These are phyloP conservation scores for Pyrenophora seminiperda DNA, from an alignment of 2,329 filamentous ascomycete genomes.

Conservation along the genomic window DNA sequence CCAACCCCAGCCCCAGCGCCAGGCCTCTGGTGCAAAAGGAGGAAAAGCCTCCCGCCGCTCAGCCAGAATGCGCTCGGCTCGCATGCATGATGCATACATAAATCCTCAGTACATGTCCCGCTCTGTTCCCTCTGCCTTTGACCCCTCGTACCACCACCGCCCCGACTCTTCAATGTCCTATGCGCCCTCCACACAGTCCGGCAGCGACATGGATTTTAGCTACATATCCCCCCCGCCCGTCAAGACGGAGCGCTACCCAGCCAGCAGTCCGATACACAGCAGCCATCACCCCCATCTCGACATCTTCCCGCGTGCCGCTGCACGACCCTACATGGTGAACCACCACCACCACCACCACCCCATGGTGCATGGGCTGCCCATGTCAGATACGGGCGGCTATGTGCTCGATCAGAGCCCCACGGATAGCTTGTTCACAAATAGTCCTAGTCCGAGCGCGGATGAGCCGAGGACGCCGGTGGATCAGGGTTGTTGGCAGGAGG, in stretches of 20 bases:
- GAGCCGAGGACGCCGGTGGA: slow-evolving; percentile 31
- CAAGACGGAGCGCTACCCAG: slow-evolving; percentile 10
- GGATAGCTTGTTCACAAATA: slow-evolving; percentile 32
- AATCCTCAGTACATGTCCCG: slow-evolving; percentile 29
- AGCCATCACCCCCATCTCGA: slow-evolving; percentile 6
- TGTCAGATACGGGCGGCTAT: slow-evolving; percentile 20
- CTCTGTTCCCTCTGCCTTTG: slow-evolving; percentile 22
- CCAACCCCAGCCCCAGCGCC: slow-evolving; percentile 46
- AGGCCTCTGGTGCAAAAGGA: slow-evolving; percentile 53
- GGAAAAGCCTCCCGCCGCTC: slow-evolving; percentile 50
- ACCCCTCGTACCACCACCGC: slow-evolving; percentile 14
- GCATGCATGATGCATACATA: slow-evolving; percentile 25
- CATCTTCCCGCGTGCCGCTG: slow-evolving; percentile 6
- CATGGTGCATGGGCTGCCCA: slow-evolving; percentile 1
- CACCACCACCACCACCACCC: neutral
- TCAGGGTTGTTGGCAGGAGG: slow-evolving; percentile 19
- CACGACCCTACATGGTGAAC: neutral
- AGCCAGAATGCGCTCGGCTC: slow-evolving; percentile 28
- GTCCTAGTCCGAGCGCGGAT: slow-evolving; percentile 24
- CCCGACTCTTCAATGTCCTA: slow-evolving; percentile 16
- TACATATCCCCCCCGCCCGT: neutral
- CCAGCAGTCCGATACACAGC: slow-evolving; percentile 6
- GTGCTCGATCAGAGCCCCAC: slow-evolving; percentile 25
- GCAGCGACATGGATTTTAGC: slow-evolving; percentile 28
- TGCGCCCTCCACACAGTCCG: slow-evolving; percentile 26